Conservation (phyloP, 495 filamentous ascomycete species). For the Neurospora sp. region DNA sequence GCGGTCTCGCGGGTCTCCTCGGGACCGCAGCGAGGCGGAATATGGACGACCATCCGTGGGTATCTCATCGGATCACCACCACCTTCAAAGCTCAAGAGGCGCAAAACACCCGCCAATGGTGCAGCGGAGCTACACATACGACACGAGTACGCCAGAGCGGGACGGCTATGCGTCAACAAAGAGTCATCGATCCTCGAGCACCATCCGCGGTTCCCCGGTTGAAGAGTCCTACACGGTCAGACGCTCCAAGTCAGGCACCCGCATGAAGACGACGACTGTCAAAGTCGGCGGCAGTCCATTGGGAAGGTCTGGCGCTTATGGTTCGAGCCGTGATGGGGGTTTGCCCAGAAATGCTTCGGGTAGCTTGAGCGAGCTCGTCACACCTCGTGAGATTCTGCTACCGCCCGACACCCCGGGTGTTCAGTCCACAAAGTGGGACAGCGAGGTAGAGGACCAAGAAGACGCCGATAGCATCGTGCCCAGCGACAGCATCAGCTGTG, state of each 20-base stretch:
- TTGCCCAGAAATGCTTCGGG: not conserved
- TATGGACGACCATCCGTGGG: slow-evolving; percentile 20
- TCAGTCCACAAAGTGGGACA: slow-evolving; percentile 17
- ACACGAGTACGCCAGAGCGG: slow-evolving; percentile 16
- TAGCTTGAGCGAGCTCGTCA: slow-evolving; percentile 3
- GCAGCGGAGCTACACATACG: slow-evolving; percentile 22
- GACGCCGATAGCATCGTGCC: slow-evolving; percentile 43
- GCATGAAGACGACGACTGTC: slow-evolving; percentile 21
- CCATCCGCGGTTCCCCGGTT: slow-evolving; percentile 18
- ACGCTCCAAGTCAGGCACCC: slow-evolving; percentile 18
- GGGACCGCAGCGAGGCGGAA: slow-evolving; percentile 26
- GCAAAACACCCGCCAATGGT: slow-evolving; percentile 17
- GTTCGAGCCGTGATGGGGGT: not conserved
- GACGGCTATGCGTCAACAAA: slow-evolving; percentile 30
- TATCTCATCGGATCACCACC: not conserved
- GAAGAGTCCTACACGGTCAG: slow-evolving; percentile 14
- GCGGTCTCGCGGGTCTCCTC: slow-evolving; percentile 16
- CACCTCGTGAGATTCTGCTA: slow-evolving; percentile 33
- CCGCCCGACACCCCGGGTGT: slow-evolving; percentile 35
- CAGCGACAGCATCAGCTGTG: slow-evolving; percentile 58
- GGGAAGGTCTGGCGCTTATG: not conserved
- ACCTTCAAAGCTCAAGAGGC: slow-evolving; percentile 10
- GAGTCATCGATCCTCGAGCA: slow-evolving; percentile 25
- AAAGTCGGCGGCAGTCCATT: slow-evolving; percentile 10
- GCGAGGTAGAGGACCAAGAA: slow-evolving; percentile 7